Conservation (phyloP, 192 early-diverging fungal species). For the Backusella morwellensis region DNA sequence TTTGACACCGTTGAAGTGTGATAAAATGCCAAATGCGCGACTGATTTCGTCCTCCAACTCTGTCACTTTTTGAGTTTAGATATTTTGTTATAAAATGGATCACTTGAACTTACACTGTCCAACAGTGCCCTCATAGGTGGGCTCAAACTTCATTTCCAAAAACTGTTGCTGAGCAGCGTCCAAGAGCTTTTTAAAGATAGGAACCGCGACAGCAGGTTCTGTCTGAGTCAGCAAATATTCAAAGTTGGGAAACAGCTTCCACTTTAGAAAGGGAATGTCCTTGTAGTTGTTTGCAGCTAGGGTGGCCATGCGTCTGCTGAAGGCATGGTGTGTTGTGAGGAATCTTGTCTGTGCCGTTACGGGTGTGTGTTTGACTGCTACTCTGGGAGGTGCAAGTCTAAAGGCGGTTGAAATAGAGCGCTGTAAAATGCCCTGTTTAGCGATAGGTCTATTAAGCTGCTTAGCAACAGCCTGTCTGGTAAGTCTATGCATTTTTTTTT, state of each 20-base stretch:
- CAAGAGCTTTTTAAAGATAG: conserved; percentile 41
- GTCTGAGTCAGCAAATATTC: conserved; percentile 28
- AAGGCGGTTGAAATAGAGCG: background rate
- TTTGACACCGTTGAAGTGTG: conserved; percentile 53
- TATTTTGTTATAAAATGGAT: background rate
- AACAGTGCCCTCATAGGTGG: conserved; percentile 57
- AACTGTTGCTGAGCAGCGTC: conserved; percentile 41
- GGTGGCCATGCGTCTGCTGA: background rate
- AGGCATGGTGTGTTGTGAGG: background rate
- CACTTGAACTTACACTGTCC: conserved; percentile 37
- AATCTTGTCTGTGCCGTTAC: background rate
- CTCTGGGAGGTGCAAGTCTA: background rate
- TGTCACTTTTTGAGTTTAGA: conserved; percentile 30
- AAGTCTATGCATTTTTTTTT: background rate
- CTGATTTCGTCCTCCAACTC: conserved; percentile 50
- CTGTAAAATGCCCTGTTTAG: background rate
- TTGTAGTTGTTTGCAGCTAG: background rate
- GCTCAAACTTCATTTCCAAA: conserved; percentile 36
- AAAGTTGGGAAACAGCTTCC: conserved; percentile 54
- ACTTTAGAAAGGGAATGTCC: conserved; percentile 39
- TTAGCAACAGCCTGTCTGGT: background rate
- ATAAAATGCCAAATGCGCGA: conserved; percentile 44
- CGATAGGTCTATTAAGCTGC: background rate
- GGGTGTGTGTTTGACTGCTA: no score
- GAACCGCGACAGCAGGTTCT: conserved; percentile 41